Conservation (phyloP, 768 basidiomycete species). For the Hypholoma sublateritium region DNA sequence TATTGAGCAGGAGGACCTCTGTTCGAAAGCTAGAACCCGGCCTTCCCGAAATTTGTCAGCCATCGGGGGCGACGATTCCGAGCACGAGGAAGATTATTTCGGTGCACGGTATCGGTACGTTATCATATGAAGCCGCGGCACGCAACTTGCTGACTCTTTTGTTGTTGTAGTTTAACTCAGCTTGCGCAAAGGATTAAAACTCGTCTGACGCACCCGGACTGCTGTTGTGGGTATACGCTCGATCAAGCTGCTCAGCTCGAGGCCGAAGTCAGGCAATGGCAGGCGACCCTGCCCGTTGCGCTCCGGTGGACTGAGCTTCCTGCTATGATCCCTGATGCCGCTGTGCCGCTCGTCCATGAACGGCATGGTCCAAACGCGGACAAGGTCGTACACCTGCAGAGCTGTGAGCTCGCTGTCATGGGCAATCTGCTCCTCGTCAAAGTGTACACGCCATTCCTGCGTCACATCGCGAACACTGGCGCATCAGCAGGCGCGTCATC, state of each 20-base stretch:
- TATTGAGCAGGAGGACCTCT: neutral
- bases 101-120: slow-evolving; percentile 62
- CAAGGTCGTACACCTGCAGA: slow-evolving; percentile 31
- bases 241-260: slow-evolving; percentile 64
- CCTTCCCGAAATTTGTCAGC: neutral
- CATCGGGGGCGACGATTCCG: neutral
- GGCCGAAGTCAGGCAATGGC: slow-evolving; percentile 53
- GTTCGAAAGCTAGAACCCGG: neutral
- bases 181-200: slow-evolving; percentile 62
- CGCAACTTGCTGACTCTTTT: neutral
- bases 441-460: slow-evolving; percentile 68
- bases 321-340: neutral
- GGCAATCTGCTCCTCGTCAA: slow-evolving; percentile 63
- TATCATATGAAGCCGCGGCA: neutral
- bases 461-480: slow-evolving; percentile 13
- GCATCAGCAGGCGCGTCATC: slow-evolving; percentile 12
- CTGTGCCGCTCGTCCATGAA: neutral
- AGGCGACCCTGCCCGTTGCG: slow-evolving; percentile 44
- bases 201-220: slow-evolving; percentile 41
- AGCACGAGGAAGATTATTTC: slow-evolving; percentile 15
- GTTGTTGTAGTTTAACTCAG: slow-evolving; percentile 52
- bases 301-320: slow-evolving; percentile 30
- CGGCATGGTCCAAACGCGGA: neutral
- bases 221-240: slow-evolving; percentile 49
- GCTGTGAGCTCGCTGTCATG: slow-evolving; percentile 59